Conservation (phyloP, 306 rosid genomes). For the Pyrus pyrifolia region DNA sequence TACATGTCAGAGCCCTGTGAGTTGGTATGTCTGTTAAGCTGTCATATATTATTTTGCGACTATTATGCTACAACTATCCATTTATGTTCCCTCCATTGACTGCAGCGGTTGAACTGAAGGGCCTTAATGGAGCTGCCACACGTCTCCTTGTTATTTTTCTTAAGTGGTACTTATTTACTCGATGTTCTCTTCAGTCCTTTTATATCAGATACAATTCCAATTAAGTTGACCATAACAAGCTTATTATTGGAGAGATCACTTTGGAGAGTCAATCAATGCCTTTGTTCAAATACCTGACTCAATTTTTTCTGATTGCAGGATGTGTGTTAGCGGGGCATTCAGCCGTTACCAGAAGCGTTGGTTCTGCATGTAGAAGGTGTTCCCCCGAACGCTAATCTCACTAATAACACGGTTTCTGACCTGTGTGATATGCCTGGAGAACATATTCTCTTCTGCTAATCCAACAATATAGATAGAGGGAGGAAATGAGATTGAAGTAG, state of each 20-base stretch:
- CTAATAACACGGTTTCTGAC: slow-evolving; percentile 26
- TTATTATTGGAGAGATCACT: background rate
- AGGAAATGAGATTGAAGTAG: slow-evolving; percentile 16
- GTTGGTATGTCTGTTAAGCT: slow-evolving; percentile 28
- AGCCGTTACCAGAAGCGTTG: slow-evolving; percentile 16
- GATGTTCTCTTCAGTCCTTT: background rate
- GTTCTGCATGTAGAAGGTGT: slow-evolving; percentile 11
- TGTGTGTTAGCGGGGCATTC: slow-evolving; percentile 21
- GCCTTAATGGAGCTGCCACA: slow-evolving; percentile 11
- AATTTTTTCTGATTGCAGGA: slow-evolving; percentile 23
- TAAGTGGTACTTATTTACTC: slow-evolving; percentile 31
- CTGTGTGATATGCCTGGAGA: slow-evolving; percentile 14
- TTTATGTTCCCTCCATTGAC: slow-evolving; percentile 6
- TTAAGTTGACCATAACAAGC: background rate
- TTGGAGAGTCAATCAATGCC: background rate
- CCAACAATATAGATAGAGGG: slow-evolving; percentile 1
- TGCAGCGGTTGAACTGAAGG: slow-evolving; percentile 18
- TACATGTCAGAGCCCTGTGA: slow-evolving; percentile 27
- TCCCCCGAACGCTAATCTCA: slow-evolving; percentile 19
- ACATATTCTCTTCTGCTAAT: slow-evolving; percentile 27
- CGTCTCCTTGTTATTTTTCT: slow-evolving; percentile 28
- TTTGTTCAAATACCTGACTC: slow-evolving; percentile 4
- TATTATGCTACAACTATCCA: background rate
- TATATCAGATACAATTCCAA: background rate
- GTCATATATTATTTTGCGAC: background rate